phyloP scores from a whole-genome alignment of 768 basidiomycete genomes.

The Pleurotus sapidus region DNA sequence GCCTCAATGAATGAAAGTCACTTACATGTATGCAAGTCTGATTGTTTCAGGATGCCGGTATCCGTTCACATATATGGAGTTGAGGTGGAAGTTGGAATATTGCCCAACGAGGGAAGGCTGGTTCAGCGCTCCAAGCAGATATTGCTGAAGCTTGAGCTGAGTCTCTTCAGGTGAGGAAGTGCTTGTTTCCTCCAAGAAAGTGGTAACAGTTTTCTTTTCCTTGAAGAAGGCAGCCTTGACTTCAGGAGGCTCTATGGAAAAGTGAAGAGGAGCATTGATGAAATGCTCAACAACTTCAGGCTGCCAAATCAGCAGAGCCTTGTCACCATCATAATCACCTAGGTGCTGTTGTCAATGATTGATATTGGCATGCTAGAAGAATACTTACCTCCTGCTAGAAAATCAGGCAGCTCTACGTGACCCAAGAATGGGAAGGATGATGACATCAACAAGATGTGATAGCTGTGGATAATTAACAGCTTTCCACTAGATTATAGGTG shows the following conservation, averaged over 20 bases:
- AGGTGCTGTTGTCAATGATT: not conserved
- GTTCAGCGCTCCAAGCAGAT: conserved; percentile 47
- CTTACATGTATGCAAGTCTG: conserved; percentile 50
- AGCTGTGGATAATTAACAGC: conserved; percentile 53
- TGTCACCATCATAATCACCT: conserved; percentile 78
- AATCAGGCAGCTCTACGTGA: conserved; percentile 58
- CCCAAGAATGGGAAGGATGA: conserved; percentile 54
- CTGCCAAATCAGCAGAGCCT: conserved; percentile 55
- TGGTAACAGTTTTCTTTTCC: conserved; percentile 39
- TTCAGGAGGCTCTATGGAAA: conserved; percentile 45
- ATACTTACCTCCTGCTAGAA: conserved; percentile 56
- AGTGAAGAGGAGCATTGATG: conserved; percentile 45
- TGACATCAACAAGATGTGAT: conserved; percentile 50
- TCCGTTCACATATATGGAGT: conserved; percentile 48
- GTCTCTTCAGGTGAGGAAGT: conserved; percentile 18
- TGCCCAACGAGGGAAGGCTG: conserved; percentile 45
- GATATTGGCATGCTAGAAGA: not conserved
- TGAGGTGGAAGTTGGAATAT: conserved; percentile 57
- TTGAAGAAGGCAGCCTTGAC: conserved; percentile 38
- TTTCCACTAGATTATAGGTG: conserved; percentile 36
- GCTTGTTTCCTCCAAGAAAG: conserved; percentile 33
- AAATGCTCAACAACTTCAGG: conserved; percentile 53
- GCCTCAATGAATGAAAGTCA: conserved; percentile 8
- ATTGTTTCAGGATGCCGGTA: conserved; percentile 48
- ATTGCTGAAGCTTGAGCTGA: conserved; percentile 40